Evolutionary conservation across 2,329 filamentous ascomycete species (phyloP), one percentile per base, ranked within the genome.

Genomic region (Ophiostoma quercus): DNA sequence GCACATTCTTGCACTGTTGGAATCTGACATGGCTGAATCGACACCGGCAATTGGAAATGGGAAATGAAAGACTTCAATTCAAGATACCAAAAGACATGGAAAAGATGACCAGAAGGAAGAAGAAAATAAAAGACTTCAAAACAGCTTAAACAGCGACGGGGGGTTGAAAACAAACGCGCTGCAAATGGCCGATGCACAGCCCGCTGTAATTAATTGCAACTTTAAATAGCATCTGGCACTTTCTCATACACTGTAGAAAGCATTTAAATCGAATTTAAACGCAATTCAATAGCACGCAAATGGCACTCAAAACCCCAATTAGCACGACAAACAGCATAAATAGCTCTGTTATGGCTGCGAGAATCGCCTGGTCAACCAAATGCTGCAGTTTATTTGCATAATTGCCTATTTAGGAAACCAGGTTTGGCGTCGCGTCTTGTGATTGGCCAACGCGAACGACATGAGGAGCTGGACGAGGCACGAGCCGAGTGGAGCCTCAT

Each of bases 371-470:
- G 73, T 70, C 71, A 73, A 74, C 73, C 47, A 51, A 47, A 11
- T 65, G 14, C 34, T 7, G 34, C 29, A 60, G 65, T 67, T 67
- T 74, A 68, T 74, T 74, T 73, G 68, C 57, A 37, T 71, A 68
- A 71, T 73, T 74, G 47, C 74, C 74, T 47, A 14, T 67, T 73
- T 54, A 6, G 74, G 73, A 69, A 63, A 68, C 66, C 37, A 16
- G 19, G 71, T 65, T 68, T 32, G 22, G 4, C 19, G 70, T 19
- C 73, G 73, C 73, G 73, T 74, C 71, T 70, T 51, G 16, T 74
- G 32, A 74, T 74, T 74, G 74, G 74, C 67, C 29, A 62, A 73
- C 73, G 70, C 73, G 71, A 69, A 51, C 34, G 66, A 47, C 54
- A 66, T 63, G 70, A 66, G 25, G 65, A 67, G 71, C 69, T 67